Base-by-base conservation (phyloP, 2,329 filamentous ascomycete genomes). In the Fusarium burgessii region DNA sequence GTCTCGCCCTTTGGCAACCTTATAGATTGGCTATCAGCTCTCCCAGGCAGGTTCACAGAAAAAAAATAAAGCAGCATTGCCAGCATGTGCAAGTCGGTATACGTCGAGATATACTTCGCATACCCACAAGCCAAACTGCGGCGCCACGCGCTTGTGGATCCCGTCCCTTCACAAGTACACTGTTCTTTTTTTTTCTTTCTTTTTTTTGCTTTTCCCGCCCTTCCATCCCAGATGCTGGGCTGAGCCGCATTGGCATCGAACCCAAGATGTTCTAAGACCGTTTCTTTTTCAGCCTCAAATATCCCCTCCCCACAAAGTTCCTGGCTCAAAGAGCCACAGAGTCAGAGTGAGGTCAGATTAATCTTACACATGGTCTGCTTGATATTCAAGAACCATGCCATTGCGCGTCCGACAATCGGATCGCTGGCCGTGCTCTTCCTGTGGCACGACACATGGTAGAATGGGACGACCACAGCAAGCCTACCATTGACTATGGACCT, bases 241-340 rank as follows among this genome's bases (percentile, higher is more conserved):
- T 72, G 62, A 71, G 66, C 66, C 54, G 62, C 72, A 68, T 70
- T 73, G 63, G 70, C 65, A 73, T 74, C 62, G 50, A 61, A 61
- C 62, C 63, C 58, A 70, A 69, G 23, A 61, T 64, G 58, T 68
- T 68, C 67, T 56, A 52, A 46, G 33, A 63, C 59, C 50, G 43
- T 58, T 55, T 68, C 70, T 63, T 67, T 70, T 74, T 75, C 68
- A 76, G 74, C 74, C 74, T 75, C 74, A 74, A 73, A 62, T 25
- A 62, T 57, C 45, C 15, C 54, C 43, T 69, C 68, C 55, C 55
- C 68, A 71, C 63, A 50, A 51, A 62, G 66, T 52, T 40, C 59
- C 38, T 58, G 51, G 36, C 41, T 65, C 35, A 36, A 51, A 49
- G 51, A 29, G 29, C 47, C 60, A 49, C 32, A 35, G 49, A 18